Conservation (phyloP, 805 yeast species). For the Suhomyces vadensis region DNA sequence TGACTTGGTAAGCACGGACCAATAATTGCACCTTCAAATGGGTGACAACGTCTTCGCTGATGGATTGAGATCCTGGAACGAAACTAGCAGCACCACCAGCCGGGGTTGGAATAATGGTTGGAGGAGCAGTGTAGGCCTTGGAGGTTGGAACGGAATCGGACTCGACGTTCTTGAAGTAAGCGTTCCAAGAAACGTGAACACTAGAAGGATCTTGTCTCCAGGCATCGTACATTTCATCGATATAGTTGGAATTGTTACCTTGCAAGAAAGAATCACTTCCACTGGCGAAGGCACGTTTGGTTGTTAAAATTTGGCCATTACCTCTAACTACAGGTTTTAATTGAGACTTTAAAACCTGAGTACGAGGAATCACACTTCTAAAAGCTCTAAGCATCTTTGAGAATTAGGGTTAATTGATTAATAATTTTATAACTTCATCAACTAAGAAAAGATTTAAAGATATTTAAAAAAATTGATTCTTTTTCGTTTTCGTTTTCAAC, state of each 20-base stretch:
- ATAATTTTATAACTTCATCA: constrained; percentile 5
- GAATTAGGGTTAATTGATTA: not conserved
- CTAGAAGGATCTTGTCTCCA: constrained; percentile 89
- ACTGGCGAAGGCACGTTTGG: constrained; percentile 35
- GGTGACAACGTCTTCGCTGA: constrained; percentile 66
- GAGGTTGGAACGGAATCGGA: constrained; percentile 67
- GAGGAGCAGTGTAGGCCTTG: constrained; percentile 86
- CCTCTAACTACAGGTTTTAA: constrained; percentile 12
- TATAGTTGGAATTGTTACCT: constrained; percentile 83
- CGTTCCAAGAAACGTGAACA: constrained; percentile 96
- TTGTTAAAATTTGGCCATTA: constrained; percentile 8
- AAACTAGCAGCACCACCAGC: constrained; percentile 68
- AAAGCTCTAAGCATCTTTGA: constrained; percentile 44
- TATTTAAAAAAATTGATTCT: not conserved
- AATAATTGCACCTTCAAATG: constrained; percentile 94
- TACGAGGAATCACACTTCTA: constrained; percentile 38
- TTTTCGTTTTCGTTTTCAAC: not conserved
- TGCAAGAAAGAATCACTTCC: constrained; percentile 74
- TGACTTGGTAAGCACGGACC: constrained; percentile 97
- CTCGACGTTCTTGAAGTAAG: constrained; percentile 90
- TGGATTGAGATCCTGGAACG: constrained; percentile 53
- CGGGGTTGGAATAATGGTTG: constrained; percentile 80
- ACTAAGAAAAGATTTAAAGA: constrained; percentile 4
- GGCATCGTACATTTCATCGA: constrained; percentile 96
- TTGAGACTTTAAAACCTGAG: constrained; percentile 33